A percentile compares a stretch with the other conserved stretches of the same genome.
phyloP scores from a whole-genome alignment of 345 rosid species.

The Ceriops decandra region DNA sequence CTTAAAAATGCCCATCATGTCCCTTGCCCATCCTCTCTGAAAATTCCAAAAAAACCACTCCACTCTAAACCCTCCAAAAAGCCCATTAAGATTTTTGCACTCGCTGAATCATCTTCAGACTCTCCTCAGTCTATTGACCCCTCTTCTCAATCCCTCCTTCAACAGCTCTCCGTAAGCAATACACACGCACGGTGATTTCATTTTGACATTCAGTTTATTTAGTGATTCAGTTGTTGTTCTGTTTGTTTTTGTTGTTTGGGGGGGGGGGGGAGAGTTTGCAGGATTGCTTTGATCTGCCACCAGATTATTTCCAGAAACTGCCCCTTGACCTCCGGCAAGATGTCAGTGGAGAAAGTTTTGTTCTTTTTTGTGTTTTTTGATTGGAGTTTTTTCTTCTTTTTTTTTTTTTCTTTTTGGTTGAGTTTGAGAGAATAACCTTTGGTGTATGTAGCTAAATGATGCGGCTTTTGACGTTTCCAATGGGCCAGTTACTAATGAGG shows the following conservation, averaged over 20 bases:
- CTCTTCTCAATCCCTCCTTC: conserved; percentile 46
- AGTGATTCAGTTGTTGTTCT: not conserved
- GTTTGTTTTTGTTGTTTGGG: not conserved
- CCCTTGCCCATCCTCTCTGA: conserved; percentile 29
- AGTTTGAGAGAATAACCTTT: not conserved
- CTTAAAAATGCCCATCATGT: conserved; percentile 22
- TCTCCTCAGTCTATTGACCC: conserved; percentile 54
- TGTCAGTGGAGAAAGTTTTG: conserved; percentile 34
- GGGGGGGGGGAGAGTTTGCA: conserved; percentile 27
- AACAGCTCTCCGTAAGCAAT: conserved; percentile 55
- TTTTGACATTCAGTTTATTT: not conserved
- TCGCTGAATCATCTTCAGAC: conserved; percentile 55
- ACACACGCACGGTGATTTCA: not conserved
- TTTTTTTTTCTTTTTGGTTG: not conserved
- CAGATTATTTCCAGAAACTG: conserved; percentile 62
- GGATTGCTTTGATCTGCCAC: conserved; percentile 80
- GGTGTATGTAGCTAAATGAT: conserved; percentile 60
- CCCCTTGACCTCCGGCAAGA: conserved; percentile 83
- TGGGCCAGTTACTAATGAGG: conserved; percentile 79
- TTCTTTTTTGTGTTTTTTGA: not conserved
- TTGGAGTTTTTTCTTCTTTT: not conserved
- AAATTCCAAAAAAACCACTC: conserved; percentile 20
- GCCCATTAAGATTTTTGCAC: conserved; percentile 37
- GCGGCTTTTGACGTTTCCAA: conserved; percentile 96
- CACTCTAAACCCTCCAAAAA: conserved; percentile 33